A percentile compares a stretch with the other conserved stretches of the same genome.
Evolutionary conservation across 805 yeast genomes (phyloP).

Genomic region (Sugiyamaella smithiae): DNA sequence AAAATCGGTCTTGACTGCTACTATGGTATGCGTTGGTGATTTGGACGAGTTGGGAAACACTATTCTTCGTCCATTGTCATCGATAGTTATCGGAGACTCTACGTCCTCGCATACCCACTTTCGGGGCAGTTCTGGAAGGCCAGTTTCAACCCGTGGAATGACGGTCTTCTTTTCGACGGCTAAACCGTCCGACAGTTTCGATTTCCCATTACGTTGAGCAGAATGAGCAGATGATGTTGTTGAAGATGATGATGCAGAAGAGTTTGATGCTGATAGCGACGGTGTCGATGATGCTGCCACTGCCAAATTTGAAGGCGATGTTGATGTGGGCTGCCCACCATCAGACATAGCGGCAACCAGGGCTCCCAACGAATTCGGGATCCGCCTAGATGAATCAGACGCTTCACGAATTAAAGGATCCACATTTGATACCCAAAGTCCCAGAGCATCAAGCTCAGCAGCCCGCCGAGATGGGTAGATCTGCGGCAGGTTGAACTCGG

Average conservation of each 20-base stretch:
- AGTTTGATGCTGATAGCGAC: not conserved
- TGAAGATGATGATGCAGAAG: not conserved
- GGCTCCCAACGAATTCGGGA: not conserved
- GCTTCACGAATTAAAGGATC: not conserved
- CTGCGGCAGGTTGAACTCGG: slow-evolving; percentile 23
- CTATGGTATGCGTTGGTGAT: slow-evolving; percentile 13
- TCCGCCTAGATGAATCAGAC: not conserved
- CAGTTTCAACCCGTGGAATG: slow-evolving; percentile 15
- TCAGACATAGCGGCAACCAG: not conserved
- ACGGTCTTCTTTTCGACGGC: not conserved
- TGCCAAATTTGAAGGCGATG: not conserved
- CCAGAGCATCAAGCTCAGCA: slow-evolving; percentile 23
- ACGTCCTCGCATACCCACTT: slow-evolving; percentile 21
- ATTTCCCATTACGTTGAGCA: not conserved
- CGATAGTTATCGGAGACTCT: slow-evolving; percentile 15
- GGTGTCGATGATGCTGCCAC: not conserved
- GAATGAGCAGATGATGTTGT: not conserved
- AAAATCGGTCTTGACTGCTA: slow-evolving; percentile 35
- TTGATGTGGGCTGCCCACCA: not conserved
- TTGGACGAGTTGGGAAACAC: slow-evolving; percentile 8
- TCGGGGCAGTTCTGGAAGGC: slow-evolving; percentile 26
- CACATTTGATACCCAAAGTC: slow-evolving; percentile 12
- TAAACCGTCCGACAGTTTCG: not conserved
- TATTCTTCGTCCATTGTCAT: slow-evolving; percentile 15
- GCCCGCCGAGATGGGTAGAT: slow-evolving; percentile 27